Conservation (phyloP, 768 basidiomycete species). For the Calocybe indica region DNA sequence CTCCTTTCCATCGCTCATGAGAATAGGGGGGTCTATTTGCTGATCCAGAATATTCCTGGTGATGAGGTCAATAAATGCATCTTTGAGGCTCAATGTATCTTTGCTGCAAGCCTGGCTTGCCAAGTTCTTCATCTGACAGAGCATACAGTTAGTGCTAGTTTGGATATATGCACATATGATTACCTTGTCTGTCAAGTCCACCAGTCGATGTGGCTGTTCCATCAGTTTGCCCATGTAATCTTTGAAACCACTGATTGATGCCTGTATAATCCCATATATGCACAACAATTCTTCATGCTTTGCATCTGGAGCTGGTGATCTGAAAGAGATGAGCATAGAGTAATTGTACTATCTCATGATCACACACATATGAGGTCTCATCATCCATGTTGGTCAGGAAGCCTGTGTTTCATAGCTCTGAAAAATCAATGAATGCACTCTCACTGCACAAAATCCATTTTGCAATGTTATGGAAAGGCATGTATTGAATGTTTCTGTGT, state of each 20-base stretch:
- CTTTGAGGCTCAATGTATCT: conserved; percentile 4
- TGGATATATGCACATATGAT: background rate
- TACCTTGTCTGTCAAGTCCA: too few species aligned
- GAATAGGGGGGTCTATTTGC: conserved; percentile 2
- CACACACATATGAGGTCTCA: background rate
- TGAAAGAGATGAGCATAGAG: background rate
- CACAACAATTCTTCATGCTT: too few species aligned
- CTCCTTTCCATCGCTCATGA: conserved; percentile 1
- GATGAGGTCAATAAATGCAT: conserved; percentile 2
- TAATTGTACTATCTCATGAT: background rate
- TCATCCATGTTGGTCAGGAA: background rate
- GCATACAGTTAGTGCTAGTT: background rate
- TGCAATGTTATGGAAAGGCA: background rate
- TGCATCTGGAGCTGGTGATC: too few species aligned
- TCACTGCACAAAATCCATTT: background rate
- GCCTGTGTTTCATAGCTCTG: background rate
- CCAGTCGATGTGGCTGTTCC: too few species aligned
- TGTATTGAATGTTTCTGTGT: too few species aligned
- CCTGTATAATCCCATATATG: too few species aligned
- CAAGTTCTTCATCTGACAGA: background rate
- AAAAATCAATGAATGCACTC: background rate
- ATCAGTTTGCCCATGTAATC: too few species aligned
- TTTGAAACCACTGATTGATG: too few species aligned
- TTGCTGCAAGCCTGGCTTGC: conserved; percentile 2
- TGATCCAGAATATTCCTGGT: conserved; percentile 2